Conservation (phyloP, 805 yeast genomes). For the Metschnikowia lochheadii region DNA sequence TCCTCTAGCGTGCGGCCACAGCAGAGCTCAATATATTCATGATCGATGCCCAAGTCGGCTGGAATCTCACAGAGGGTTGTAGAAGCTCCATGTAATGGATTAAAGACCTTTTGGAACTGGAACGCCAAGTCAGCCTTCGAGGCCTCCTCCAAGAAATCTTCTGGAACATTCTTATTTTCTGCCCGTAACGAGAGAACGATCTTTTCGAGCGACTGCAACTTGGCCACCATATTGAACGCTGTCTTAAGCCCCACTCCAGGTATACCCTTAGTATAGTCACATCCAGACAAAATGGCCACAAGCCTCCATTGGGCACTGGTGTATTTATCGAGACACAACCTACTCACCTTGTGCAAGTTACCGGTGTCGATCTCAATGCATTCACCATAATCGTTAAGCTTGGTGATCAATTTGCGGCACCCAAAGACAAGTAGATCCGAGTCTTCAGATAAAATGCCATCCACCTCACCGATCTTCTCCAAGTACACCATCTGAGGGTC, state of each 20-base stretch:
- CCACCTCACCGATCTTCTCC: slow-evolving; percentile 68
- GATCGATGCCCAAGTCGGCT: slow-evolving; percentile 34
- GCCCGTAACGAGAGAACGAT: slow-evolving; percentile 53
- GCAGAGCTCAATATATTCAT: slow-evolving; percentile 40
- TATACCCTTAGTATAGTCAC: slow-evolving; percentile 91
- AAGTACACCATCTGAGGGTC: slow-evolving; percentile 94
- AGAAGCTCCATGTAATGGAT: slow-evolving; percentile 51
- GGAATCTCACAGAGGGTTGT: slow-evolving; percentile 59
- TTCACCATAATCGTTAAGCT: slow-evolving; percentile 69
- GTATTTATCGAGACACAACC: slow-evolving; percentile 49
- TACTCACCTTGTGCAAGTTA: slow-evolving; percentile 46
- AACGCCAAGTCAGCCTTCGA: slow-evolving; percentile 73
- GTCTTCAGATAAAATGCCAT: slow-evolving; percentile 90
- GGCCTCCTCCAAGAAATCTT: slow-evolving; percentile 55
- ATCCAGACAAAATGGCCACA: slow-evolving; percentile 88
- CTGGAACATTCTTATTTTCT: slow-evolving; percentile 61
- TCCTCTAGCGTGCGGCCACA: slow-evolving; percentile 45
- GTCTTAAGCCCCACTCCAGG: slow-evolving; percentile 75
- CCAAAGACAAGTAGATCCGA: slow-evolving; percentile 92
- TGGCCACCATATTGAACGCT: slow-evolving; percentile 59
- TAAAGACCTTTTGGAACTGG: slow-evolving; percentile 78
- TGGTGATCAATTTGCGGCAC: slow-evolving; percentile 69
- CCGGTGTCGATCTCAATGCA: slow-evolving; percentile 66
- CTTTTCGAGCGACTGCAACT: slow-evolving; percentile 48
- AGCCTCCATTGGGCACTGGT: slow-evolving; percentile 58